Evolutionary conservation across 345 rosid species (phyloP).

Genomic region (Limnanthes douglasii): DNA sequence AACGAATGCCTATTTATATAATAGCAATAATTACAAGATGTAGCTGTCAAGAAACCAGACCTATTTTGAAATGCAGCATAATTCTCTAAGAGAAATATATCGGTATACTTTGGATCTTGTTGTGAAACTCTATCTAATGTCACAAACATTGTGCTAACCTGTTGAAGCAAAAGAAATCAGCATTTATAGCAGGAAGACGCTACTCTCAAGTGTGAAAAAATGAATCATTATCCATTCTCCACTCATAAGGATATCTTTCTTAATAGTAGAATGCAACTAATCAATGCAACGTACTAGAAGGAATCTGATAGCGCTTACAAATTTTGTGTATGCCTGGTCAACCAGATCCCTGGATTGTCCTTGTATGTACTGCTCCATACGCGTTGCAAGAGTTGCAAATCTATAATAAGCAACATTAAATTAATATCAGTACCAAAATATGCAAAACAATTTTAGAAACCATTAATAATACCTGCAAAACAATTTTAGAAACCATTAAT

Average conservation of each 20-base stretch:
- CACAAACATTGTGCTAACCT: constrained; percentile 94
- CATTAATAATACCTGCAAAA: no score
- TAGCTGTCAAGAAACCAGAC: constrained; percentile 19
- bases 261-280: constrained; percentile 2
- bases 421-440: no score
- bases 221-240: background rate
- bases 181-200: background rate
- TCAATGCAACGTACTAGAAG: constrained; percentile 1
- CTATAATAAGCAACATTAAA: constrained; percentile 15
- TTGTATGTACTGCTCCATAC: constrained; percentile 98
- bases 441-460: background rate
- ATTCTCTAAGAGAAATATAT: constrained; percentile 84
- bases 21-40: no score
- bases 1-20: background rate
- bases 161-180: constrained; percentile 17
- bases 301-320: constrained; percentile 51
- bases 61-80: constrained; percentile 98
- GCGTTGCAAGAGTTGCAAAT: constrained; percentile 96
- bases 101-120: constrained; percentile 86
- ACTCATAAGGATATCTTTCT: constrained; percentile 1
- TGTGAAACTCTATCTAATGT: constrained; percentile 91
- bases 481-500: no score
- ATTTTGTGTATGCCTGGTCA: constrained; percentile 95
- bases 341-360: constrained; percentile 97
- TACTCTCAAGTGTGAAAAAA: no score